Conservation (phyloP, 169 alveolate species). For the Eimeria falciformis region DNA sequence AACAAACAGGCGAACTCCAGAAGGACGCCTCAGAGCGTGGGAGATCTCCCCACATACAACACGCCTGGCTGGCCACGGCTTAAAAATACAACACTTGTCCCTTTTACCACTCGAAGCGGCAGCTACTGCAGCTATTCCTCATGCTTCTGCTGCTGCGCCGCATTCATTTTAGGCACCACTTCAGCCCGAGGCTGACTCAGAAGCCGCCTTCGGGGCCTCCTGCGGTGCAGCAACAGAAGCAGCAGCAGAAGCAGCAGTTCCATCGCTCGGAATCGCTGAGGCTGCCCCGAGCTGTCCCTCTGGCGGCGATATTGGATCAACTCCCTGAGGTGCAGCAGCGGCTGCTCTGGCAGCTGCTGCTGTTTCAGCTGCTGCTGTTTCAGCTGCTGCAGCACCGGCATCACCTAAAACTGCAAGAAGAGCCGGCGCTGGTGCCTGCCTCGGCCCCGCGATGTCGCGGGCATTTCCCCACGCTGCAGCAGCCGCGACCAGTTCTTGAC, state of each 20-base stretch:
- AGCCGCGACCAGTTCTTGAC: not conserved
- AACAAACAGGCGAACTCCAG: too few relatives aligned
- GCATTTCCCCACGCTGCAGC: not conserved
- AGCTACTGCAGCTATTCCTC: constrained; percentile 37
- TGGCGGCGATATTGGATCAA: not conserved
- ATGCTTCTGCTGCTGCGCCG: too few relatives aligned
- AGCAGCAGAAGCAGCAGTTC: not conserved
- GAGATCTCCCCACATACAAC: too few relatives aligned
- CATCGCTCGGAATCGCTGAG: not conserved
- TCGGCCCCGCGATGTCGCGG: not conserved
- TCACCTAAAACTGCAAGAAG: not conserved
- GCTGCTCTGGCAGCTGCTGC: not conserved
- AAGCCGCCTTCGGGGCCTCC: not conserved
- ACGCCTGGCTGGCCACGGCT: too few relatives aligned
- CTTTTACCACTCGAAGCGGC: too few relatives aligned
- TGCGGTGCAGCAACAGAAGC: not conserved
- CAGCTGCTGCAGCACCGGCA: not conserved
- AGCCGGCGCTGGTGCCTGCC: too few relatives aligned
- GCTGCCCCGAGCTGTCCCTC: not conserved
- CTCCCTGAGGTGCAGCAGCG: not conserved
- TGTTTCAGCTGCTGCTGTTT: constrained; percentile 8
- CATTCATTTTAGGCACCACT: too few relatives aligned
- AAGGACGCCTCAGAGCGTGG: too few relatives aligned
- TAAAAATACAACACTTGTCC: too few relatives aligned
- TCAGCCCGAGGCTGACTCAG: not conserved